phyloP scores from a whole-genome alignment of 1,139 yeast genomes.

The Oligophagozyma castellii region DNA sequence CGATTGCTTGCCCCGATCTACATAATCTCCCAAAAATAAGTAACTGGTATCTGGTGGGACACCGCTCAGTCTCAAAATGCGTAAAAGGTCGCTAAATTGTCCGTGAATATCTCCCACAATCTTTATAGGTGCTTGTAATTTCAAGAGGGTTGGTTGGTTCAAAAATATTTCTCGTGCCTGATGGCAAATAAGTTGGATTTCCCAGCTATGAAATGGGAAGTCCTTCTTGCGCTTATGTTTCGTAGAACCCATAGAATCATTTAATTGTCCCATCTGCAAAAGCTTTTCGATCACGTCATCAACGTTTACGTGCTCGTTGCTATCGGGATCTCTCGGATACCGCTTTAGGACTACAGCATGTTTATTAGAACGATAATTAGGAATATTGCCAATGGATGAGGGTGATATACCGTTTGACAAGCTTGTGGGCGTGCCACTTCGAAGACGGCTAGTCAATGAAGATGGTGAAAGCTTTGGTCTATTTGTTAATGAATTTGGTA shows the following conservation, averaged over 20 bases:
- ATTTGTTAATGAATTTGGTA: background rate
- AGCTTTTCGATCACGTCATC: conserved; percentile 23
- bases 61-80: conserved; percentile 67
- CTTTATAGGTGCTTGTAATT: conserved; percentile 72
- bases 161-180: conserved; percentile 57
- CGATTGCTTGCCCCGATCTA: conserved; percentile 75
- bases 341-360: conserved; percentile 18
- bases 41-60: conserved; percentile 72
- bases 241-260: conserved; percentile 4
- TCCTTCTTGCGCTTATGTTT: conserved; percentile 7
- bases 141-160: conserved; percentile 63
- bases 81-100: conserved; percentile 59
- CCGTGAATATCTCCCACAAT: conserved; percentile 86
- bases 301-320: conserved; percentile 19
- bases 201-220: conserved; percentile 33
- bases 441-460: conserved; percentile 9
- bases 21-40: conserved; percentile 73
- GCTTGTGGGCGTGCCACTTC: conserved; percentile 5
- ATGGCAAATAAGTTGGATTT: conserved; percentile 50
- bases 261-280: conserved; percentile 14
- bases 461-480: conserved; percentile 3
- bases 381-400: no score
- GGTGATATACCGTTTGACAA: no score
- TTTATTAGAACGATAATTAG: no score
- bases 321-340: conserved; percentile 18